Percentiles rank a stretch among this genome's conserved stretches.
These are phyloP conservation scores for Paecilomyces variotii DNA, from an alignment of 2,329 filamentous ascomycete genomes.

Conservation along the genomic window DNA sequence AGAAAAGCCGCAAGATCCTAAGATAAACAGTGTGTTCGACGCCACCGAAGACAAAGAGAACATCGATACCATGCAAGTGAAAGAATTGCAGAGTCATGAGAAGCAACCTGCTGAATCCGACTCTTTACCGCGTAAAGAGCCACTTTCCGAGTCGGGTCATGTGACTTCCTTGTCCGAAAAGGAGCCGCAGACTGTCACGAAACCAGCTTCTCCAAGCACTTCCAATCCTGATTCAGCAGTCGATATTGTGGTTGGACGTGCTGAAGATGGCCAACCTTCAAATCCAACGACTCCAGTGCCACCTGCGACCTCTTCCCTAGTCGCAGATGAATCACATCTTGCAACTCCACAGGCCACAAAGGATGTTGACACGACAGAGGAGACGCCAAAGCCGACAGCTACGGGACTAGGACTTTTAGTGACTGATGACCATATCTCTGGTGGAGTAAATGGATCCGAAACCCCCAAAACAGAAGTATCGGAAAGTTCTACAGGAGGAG, in stretches of 20 bases:
- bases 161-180: not conserved
- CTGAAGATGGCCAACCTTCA: constrained; percentile 10
- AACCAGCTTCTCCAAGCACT: constrained; percentile 6
- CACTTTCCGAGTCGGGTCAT: not conserved
- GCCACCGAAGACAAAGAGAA: constrained; percentile 18
- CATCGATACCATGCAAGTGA: constrained; percentile 15
- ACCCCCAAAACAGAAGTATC: not conserved
- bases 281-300: constrained; percentile 2
- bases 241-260: constrained; percentile 12
- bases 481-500: constrained; percentile 8
- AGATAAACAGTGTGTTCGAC: constrained; percentile 5
- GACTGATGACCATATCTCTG: constrained; percentile 11
- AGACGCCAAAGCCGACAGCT: constrained; percentile 23
- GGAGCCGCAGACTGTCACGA: constrained; percentile 6
- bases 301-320: constrained; percentile 6
- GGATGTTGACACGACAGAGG: constrained; percentile 15
- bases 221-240: constrained; percentile 17
- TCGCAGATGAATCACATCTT: not conserved
- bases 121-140: not conserved
- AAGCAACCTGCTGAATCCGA: not conserved
- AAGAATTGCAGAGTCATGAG: constrained; percentile 5
- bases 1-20: constrained; percentile 10
- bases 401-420: constrained; percentile 18
- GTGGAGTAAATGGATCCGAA: constrained; percentile 13
- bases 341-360: constrained; percentile 1